A percentile compares a stretch with the other conserved stretches of the same genome.
phyloP scores from a whole-genome alignment of 1,284 basidiomycete genomes.

The Puccinia sorghi region DNA sequence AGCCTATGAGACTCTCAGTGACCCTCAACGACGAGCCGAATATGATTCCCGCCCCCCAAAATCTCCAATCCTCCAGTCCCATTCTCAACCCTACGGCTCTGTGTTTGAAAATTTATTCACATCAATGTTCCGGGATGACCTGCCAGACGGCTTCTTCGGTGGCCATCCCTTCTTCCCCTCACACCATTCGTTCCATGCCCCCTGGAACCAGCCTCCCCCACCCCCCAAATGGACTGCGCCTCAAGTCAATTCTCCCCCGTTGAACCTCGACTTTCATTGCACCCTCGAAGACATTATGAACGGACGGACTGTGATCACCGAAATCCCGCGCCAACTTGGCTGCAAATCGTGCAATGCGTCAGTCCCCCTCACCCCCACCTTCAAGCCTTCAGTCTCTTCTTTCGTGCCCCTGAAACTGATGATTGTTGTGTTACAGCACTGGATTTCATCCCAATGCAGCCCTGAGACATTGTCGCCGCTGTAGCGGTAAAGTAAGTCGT shows the following conservation, averaged over 20 bases:
- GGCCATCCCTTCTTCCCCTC: not conserved
- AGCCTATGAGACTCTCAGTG: constrained; percentile 43
- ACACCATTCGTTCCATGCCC: not conserved
- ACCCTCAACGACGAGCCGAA: constrained; percentile 17
- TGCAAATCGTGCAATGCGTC: constrained; percentile 80
- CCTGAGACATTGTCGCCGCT: constrained; percentile 7
- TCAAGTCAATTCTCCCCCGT: constrained; percentile 61
- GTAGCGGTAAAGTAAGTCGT: constrained; percentile 21
- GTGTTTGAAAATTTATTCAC: constrained; percentile 22
- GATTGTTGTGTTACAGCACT: constrained; percentile 56
- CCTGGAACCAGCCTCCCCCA: not conserved
- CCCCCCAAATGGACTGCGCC: not conserved
- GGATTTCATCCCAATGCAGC: constrained; percentile 41
- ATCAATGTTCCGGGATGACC: constrained; percentile 33
- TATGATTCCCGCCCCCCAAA: constrained; percentile 4
- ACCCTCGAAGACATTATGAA: constrained; percentile 89
- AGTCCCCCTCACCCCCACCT: constrained; percentile 30
- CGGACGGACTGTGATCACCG: constrained; percentile 84
- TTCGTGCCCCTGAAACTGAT: constrained; percentile 51
- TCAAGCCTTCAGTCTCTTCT: not conserved
- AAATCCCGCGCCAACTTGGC: constrained; percentile 79
- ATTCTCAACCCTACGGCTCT: not conserved
- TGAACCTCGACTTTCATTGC: constrained; percentile 77
- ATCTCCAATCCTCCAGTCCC: not conserved
- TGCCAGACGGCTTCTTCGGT: constrained; percentile 21